These are phyloP conservation scores for Podila epicladia DNA, from an alignment of 192 early-diverging fungal species.

Conservation along the genomic window DNA sequence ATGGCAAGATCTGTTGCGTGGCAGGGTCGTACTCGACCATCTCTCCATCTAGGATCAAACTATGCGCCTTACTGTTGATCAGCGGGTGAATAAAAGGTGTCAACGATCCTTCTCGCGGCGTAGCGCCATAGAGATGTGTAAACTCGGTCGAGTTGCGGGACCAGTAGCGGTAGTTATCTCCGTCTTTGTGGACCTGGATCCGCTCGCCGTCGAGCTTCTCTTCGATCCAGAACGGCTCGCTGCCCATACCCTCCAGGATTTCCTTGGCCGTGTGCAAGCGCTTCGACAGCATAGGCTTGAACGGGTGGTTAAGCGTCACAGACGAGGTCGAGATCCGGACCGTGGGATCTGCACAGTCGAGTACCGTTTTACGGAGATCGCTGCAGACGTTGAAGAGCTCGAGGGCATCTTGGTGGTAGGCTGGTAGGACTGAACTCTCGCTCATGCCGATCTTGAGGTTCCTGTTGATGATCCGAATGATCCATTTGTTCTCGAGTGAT, in stretches of 20 bases:
- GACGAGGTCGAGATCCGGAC: slow-evolving; percentile 46
- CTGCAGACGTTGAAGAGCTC: slow-evolving; percentile 74
- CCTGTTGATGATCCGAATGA: slow-evolving; percentile 79
- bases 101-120: slow-evolving; percentile 62
- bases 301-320: slow-evolving; percentile 65
- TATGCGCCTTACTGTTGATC: slow-evolving; percentile 61
- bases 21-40: slow-evolving; percentile 78
- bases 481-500: slow-evolving; percentile 78
- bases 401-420: slow-evolving; percentile 76
- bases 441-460: slow-evolving; percentile 79
- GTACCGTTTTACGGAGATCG: slow-evolving; percentile 66
- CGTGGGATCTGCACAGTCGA: slow-evolving; percentile 63
- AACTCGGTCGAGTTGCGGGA: slow-evolving; percentile 77
- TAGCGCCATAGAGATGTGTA: slow-evolving; percentile 73
- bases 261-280: slow-evolving; percentile 57
- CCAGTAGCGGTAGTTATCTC: slow-evolving; percentile 58
- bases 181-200: slow-evolving; percentile 72
- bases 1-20: slow-evolving; percentile 67
- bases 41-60: slow-evolving; percentile 84
- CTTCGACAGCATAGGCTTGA: slow-evolving; percentile 76
- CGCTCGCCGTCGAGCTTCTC: slow-evolving; percentile 88
- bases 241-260: slow-evolving; percentile 57
- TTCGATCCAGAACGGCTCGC: slow-evolving; percentile 75
- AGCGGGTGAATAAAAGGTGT: slow-evolving; percentile 62
- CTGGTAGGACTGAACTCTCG: slow-evolving; percentile 71